Base-by-base conservation (phyloP, 2,329 filamentous ascomycete species). In the Neurospora crassa region DNA sequence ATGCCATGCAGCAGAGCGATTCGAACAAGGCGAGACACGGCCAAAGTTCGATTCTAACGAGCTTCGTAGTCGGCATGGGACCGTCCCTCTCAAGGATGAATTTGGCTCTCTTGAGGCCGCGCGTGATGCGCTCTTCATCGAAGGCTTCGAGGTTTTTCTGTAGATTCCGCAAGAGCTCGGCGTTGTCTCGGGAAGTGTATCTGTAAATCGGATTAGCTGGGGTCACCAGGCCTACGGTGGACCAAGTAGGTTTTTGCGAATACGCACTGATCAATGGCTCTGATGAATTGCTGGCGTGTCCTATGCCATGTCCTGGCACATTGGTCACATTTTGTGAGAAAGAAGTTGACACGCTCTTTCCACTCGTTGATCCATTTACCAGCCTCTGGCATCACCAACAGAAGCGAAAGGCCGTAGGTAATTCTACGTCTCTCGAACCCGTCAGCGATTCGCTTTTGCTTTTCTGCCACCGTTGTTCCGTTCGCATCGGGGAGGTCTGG, bases 1-100 rank as follows among this genome's bases (percentile, higher is more conserved):
- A 93, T 0, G 91, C 86, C 75, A 94, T 89, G 79, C 92, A 97
- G 79, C 94, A 97, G 69, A 98, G 83, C 0, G 92, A 91, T 79
- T 98, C 95, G 76, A 96, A 97, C 40, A 98, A 88, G 12, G 93
- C 91, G 72, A 96, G 87, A 69, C 96, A 87, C 7, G 92, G 89
- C 40, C 87, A 83, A 1, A 86, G 82, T 40, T 87, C 81, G 7
- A 85, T 79, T 24, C 82, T 81, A 14, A 83, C 83, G 45, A 87
- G 81, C 69, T 83, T 82, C 0, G 81, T 77, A 53, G 84, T 83
- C 67, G 82, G 83, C 78, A 87, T 87, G 2, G 78, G 78, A 1
- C 81, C 81, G 29, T 85, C 83, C 10, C 81, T 78, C 47, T 84
- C 81, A 67, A 86, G 80, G 3, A 86, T 80, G 12, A 81, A 79